These are phyloP conservation scores for Stachybotrys echinatus DNA, from an alignment of 2,329 filamentous ascomycete genomes.

Conservation along the genomic window DNA sequence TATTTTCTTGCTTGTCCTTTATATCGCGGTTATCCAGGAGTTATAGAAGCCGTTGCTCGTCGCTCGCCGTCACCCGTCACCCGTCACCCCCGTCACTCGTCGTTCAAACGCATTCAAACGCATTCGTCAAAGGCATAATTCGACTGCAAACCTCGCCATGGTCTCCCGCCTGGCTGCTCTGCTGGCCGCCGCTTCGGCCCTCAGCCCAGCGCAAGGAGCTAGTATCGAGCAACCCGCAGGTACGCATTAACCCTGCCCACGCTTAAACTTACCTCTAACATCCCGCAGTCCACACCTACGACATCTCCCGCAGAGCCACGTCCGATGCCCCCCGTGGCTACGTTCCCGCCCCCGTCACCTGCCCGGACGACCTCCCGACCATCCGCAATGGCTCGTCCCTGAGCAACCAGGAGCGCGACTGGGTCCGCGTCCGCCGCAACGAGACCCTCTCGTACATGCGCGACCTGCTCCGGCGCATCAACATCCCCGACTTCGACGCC, in stretches of 20 bases:
- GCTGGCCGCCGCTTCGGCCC: slow-evolving; percentile 16
- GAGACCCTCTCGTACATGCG: slow-evolving; percentile 72
- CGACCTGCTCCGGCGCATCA: slow-evolving; percentile 64
- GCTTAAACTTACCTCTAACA: background rate
- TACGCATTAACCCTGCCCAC: background rate
- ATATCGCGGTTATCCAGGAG: no score
- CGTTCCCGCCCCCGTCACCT: slow-evolving; percentile 61
- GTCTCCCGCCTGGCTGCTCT: slow-evolving; percentile 16
- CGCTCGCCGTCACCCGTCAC: no score
- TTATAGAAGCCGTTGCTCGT: no score
- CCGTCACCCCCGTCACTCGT: no score
- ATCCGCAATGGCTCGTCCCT: slow-evolving; percentile 59
- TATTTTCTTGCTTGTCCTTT: no score
- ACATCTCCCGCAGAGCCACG: slow-evolving; percentile 18
- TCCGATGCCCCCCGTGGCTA: slow-evolving; percentile 50
- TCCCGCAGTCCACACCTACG: slow-evolving; percentile 3
- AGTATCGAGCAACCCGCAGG: background rate
- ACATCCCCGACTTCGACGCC: slow-evolving; percentile 76
- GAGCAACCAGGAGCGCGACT: slow-evolving; percentile 65
- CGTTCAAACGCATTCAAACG: no score
- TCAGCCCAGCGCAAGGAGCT: slow-evolving; percentile 1
- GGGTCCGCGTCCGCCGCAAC: slow-evolving; percentile 66
- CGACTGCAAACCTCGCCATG: no score
- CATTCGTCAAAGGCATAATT: background rate
- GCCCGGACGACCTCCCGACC: slow-evolving; percentile 63